Evolutionary conservation across 2,329 filamentous ascomycete genomes (phyloP), one percentile per base, ranked within the genome.

Genomic region (Cercospora sp.): DNA sequence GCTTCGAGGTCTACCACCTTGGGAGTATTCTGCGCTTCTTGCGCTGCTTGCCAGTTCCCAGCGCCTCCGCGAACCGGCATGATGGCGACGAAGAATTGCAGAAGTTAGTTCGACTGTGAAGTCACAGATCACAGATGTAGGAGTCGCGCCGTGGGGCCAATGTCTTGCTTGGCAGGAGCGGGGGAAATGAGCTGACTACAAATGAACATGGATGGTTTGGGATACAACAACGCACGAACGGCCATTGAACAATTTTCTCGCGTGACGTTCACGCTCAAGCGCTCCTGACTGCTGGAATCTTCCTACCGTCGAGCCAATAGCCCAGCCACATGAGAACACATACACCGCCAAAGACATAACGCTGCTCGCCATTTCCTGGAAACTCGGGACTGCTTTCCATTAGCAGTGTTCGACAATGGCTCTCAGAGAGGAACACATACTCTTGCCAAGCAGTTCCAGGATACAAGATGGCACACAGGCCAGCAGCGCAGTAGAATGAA

Each of bases 381-480:
- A 83, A 83, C 71, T 85, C 81, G 3, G 82, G 83, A 77, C 66
- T 70, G 23, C n/a, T 20, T 36, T 16, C 13, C 6, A 36, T 65
- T 30, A 67, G 60, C 48, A 51, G 8, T 16, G 10, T 36, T 16
- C 10, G 16, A 42, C 16, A 33, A 59, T 33, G 6, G 16, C 36
- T 31, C 10, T 26, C 3, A n/a, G 5, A 16, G n/a, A 31, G 3
- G 8, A n/a, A 16, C n/a, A 58, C 69, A 20, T 45, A 71, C 69
- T 85, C 83, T 18, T 78, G 74, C 65, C 78, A 81, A 36, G 74
- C 68, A 10, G 79, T 79, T 0, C 81, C 83, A 0, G 83, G 84
- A 71, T 85, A 86, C 39, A 83, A 69, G 18, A 82, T 80, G 1
- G 79, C 83, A 63, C 76, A 80, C 57, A 84, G 28, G 8, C 78